These are phyloP conservation scores for Schizothecium vesticola DNA, from an alignment of 495 filamentous ascomycete genomes.

Conservation along the genomic window DNA sequence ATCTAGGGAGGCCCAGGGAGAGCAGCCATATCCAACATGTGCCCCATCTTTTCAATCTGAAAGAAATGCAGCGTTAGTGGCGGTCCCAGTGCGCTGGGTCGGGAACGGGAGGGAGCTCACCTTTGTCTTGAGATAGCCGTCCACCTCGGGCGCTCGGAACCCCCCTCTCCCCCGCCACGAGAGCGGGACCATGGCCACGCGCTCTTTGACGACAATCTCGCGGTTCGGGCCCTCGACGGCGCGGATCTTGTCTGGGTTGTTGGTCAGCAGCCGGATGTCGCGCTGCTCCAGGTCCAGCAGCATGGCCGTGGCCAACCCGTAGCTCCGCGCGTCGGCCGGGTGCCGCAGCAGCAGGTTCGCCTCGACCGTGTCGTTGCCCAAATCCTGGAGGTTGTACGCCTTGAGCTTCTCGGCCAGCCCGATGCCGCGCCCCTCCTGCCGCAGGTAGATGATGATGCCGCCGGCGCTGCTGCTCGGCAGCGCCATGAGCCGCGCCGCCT, in stretches of 20 bases:
- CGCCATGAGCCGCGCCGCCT: constrained; percentile 91
- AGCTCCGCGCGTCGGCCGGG: constrained; percentile 89
- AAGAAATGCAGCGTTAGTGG: neutral
- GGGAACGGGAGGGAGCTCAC: constrained; percentile 39
- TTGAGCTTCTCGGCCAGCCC: constrained; percentile 93
- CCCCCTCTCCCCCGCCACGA: constrained; percentile 85
- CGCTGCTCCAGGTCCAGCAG: constrained; percentile 73
- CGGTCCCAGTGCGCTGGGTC: neutral
- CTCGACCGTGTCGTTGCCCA: constrained; percentile 93
- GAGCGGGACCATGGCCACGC: constrained; percentile 93
- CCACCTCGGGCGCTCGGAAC: constrained; percentile 79
- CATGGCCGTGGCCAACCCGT: constrained; percentile 93
- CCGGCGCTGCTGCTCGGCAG: constrained; percentile 61
- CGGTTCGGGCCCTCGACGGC: constrained; percentile 88
- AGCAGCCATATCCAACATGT: constrained; percentile 32
- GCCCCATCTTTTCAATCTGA: constrained; percentile 43
- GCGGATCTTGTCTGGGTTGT: constrained; percentile 94
- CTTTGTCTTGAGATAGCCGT: constrained; percentile 92
- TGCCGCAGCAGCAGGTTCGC: constrained; percentile 88
- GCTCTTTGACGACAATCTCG: constrained; percentile 80
- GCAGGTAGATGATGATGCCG: constrained; percentile 89
- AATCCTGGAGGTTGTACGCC: constrained; percentile 94
- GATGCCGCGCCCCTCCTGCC: constrained; percentile 94
- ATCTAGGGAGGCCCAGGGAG: neutral
- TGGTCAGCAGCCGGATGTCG: constrained; percentile 84